phyloP scores from a whole-genome alignment of 1,284 basidiomycete species.

The Naganishia albida region DNA sequence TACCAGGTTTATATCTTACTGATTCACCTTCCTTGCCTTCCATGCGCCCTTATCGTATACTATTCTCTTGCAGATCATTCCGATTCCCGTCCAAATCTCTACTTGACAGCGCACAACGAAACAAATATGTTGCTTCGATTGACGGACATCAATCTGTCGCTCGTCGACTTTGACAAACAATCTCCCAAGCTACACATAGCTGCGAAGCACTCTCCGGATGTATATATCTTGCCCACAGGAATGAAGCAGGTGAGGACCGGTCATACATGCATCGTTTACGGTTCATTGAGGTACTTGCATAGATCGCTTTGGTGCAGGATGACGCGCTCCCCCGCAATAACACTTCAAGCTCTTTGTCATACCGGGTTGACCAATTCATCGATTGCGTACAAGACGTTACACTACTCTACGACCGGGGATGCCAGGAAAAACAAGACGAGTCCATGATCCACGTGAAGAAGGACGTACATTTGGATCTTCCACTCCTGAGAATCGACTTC shows the following conservation, averaged over 20 bases:
- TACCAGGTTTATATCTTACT: too few species aligned
- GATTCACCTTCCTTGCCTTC: background rate
- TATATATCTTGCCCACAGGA: background rate
- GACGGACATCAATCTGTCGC: background rate
- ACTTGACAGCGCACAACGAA: background rate
- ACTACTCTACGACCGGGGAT: background rate
- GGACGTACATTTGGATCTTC: background rate
- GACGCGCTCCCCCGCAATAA: background rate
- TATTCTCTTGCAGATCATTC: background rate
- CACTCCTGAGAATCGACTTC: background rate
- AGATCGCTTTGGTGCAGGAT: background rate
- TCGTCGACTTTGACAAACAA: background rate
- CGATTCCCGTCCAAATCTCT: background rate
- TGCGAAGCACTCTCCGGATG: background rate
- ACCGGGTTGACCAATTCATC: background rate
- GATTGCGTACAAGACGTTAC: background rate
- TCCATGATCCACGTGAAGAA: too few species aligned
- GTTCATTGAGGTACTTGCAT: too few species aligned
- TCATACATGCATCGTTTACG: too few species aligned
- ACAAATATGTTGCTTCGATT: background rate
- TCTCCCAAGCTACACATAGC: background rate
- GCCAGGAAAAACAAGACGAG: too few species aligned
- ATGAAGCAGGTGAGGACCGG: background rate
- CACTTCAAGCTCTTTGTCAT: background rate
- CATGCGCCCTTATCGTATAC: background rate